These are phyloP conservation scores for Ophiostoma sp. DNA, from an alignment of 2,329 filamentous ascomycete genomes.

Conservation along the genomic window DNA sequence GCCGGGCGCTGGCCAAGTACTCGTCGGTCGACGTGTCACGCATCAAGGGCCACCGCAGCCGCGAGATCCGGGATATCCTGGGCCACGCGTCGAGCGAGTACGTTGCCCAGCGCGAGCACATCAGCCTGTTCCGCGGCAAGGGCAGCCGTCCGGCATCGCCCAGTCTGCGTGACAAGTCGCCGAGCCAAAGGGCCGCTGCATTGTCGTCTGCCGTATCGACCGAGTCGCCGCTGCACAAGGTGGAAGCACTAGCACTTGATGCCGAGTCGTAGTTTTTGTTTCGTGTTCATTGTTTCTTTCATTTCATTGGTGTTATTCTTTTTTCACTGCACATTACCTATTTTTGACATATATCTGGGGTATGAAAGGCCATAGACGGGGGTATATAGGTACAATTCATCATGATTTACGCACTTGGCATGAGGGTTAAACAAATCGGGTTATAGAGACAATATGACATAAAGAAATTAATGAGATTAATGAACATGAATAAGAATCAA, in stretches of 20 bases:
- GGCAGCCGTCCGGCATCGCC: constrained; percentile 53
- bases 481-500: too few species aligned
- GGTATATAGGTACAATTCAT: background rate
- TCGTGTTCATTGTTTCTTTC: background rate
- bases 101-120: constrained; percentile 80
- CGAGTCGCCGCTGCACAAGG: constrained; percentile 20
- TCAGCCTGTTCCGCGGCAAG: constrained; percentile 61
- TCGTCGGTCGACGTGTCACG: constrained; percentile 74
- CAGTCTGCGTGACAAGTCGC: constrained; percentile 27
- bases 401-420: background rate
- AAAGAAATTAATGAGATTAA: too few species aligned
- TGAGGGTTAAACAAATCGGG: background rate
- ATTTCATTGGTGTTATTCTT: background rate
- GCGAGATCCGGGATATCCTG: constrained; percentile 70
- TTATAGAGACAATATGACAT: too few species aligned
- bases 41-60: constrained; percentile 79
- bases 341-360: background rate
- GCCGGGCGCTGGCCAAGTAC: constrained; percentile 87
- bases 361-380: constrained; percentile 1
- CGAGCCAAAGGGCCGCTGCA: constrained; percentile 15
- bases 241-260: constrained; percentile 16
- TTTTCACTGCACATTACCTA: background rate
- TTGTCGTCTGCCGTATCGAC: background rate
- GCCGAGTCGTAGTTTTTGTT: background rate
- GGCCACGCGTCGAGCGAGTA: constrained; percentile 96